A percentile compares a stretch with the other conserved stretches of the same genome.
phyloP scores from a whole-genome alignment of 2,329 filamentous ascomycete genomes.

The Teratosphaeria gauchensis region DNA sequence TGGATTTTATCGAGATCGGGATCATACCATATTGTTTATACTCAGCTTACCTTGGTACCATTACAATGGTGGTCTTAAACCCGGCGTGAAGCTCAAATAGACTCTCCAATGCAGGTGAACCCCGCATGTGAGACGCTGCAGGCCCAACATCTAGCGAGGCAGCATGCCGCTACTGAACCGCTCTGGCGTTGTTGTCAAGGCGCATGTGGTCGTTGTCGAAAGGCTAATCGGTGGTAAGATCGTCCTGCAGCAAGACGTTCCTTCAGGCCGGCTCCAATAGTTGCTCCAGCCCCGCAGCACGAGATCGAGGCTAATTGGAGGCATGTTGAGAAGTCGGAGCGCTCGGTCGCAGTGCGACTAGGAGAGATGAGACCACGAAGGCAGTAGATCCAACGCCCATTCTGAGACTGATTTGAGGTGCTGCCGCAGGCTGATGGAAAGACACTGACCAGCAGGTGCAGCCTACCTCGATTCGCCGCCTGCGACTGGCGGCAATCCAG shows the following conservation, averaged over 20 bases:
- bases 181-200: not conserved
- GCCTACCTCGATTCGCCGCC: too few relatives aligned
- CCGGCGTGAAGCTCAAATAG: not conserved
- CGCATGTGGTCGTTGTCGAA: not conserved
- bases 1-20: not conserved
- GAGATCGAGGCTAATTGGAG: not conserved
- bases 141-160: not conserved
- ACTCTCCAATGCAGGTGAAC: not conserved
- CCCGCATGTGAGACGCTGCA: not conserved
- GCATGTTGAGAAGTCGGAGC: too few relatives aligned
- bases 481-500: too few relatives aligned
- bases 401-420: too few relatives aligned
- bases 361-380: too few relatives aligned
- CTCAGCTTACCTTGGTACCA: not conserved
- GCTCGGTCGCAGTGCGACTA: too few relatives aligned
- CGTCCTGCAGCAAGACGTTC: not conserved
- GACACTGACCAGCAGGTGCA: too few relatives aligned
- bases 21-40: not conserved
- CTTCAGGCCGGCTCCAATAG: not conserved
- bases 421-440: too few relatives aligned
- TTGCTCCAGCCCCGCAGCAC: not conserved
- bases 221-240: not conserved
- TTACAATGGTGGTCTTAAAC: not conserved
- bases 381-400: too few relatives aligned
- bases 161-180: not conserved